Evolutionary conservation across 495 filamentous ascomycete genomes (phyloP).

Genomic region (Lineolata rhizophorae): DNA sequence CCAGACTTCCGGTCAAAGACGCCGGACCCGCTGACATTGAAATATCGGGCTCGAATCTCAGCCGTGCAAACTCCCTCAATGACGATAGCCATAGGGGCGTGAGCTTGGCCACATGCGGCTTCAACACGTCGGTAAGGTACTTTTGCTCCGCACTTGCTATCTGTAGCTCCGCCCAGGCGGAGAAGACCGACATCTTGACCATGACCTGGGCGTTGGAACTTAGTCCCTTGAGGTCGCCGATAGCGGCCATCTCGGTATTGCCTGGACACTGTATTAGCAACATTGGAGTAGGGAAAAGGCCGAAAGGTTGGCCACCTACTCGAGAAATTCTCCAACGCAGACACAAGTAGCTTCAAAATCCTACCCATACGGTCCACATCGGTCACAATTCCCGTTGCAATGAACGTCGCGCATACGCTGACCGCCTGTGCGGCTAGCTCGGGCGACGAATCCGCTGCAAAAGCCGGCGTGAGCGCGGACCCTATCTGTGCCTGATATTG

Average conservation of each 20-base stretch:
- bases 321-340: slow-evolving; percentile 85
- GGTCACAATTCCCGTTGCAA: slow-evolving; percentile 90
- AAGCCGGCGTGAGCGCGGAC: slow-evolving; percentile 87
- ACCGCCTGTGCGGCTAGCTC: slow-evolving; percentile 88
- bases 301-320: too few relatives aligned
- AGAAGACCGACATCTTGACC: slow-evolving; percentile 91
- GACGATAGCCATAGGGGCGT: slow-evolving; percentile 89
- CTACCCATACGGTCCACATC: slow-evolving; percentile 96
- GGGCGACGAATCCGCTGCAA: slow-evolving; percentile 85
- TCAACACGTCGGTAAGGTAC: slow-evolving; percentile 72
- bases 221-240: slow-evolving; percentile 81
- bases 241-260: slow-evolving; percentile 62
- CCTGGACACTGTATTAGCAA: too few relatives aligned
- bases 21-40: slow-evolving; percentile 61
- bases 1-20: slow-evolving; percentile 54
- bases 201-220: slow-evolving; percentile 95
- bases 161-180: slow-evolving; percentile 97
- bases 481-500: slow-evolving; percentile 98
- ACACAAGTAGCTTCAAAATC: slow-evolving; percentile 80
- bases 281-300: too few relatives aligned
- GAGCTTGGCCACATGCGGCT: slow-evolving; percentile 70
- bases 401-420: slow-evolving; percentile 93
- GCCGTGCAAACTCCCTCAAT: slow-evolving; percentile 74
- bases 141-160: slow-evolving; percentile 85
- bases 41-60: slow-evolving; percentile 92